Evolutionary conservation across 1,284 basidiomycete species (phyloP).

Genomic region (Austropuccinia psidii): DNA sequence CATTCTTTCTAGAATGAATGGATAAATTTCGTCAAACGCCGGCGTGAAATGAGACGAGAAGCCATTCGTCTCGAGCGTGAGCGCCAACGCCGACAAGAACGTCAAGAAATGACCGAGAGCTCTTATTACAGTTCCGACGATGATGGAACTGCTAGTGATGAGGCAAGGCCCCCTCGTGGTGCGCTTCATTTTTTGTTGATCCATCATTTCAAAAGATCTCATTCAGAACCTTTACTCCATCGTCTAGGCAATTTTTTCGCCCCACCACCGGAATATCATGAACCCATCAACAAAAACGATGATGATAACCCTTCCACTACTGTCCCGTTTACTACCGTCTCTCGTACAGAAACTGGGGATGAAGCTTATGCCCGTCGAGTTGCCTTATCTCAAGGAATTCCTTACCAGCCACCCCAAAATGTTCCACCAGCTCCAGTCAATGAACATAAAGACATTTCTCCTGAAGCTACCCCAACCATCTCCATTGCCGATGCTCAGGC

Average conservation of each 20-base stretch:
- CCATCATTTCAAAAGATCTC: not conserved
- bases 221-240: not conserved
- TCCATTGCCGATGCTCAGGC: conserved; percentile 36
- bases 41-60: conserved; percentile 31
- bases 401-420: conserved; percentile 5
- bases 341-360: conserved; percentile 40
- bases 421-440: not conserved
- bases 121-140: conserved; percentile 35
- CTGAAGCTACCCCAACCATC: not conserved
- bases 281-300: conserved; percentile 4
- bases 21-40: conserved; percentile 35
- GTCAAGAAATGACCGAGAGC: conserved; percentile 27
- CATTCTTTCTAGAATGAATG: conserved; percentile 21
- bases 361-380: conserved; percentile 37
- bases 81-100: conserved; percentile 30
- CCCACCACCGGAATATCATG: conserved; percentile 34
- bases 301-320: not conserved
- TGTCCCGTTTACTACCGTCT: not conserved
- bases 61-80: conserved; percentile 34
- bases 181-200: not conserved
- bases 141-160: conserved; percentile 26
- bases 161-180: conserved; percentile 26
- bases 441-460: not conserved
- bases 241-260: conserved; percentile 32
- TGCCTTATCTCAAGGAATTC: conserved; percentile 25